Evolutionary conservation across 2,329 filamentous ascomycete genomes (phyloP).

Genomic region (Ophiostoma perfectum): DNA sequence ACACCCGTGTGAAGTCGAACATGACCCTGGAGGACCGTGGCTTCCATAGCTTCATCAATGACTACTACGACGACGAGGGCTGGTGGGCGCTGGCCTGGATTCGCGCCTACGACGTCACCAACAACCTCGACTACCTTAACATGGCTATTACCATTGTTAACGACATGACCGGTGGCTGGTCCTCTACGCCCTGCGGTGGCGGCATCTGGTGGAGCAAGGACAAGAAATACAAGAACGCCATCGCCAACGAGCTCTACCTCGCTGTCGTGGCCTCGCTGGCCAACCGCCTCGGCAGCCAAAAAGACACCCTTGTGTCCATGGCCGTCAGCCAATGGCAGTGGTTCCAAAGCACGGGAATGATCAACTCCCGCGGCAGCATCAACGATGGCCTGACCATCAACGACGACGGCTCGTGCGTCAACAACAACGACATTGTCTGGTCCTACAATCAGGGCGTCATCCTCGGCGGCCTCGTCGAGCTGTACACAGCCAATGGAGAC

Average conservation of each 20-base stretch:
- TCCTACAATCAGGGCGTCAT: conserved; percentile 55
- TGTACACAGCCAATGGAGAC: conserved; percentile 37
- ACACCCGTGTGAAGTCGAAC: conserved; percentile 28
- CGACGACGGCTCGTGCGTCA: conserved; percentile 42
- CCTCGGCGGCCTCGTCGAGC: conserved; percentile 48
- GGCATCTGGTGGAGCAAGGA: conserved; percentile 56
- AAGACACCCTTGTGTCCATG: conserved; percentile 38
- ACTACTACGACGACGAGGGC: conserved; percentile 56
- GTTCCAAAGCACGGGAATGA: conserved; percentile 47
- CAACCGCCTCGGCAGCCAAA: conserved; percentile 35
- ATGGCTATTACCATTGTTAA: conserved; percentile 49
- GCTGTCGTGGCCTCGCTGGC: conserved; percentile 49
- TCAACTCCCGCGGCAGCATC: conserved; percentile 45
- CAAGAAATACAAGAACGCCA: conserved; percentile 46
- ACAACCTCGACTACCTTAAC: conserved; percentile 43
- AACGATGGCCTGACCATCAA: conserved; percentile 47
- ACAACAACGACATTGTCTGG: conserved; percentile 44
- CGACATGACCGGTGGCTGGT: conserved; percentile 42
- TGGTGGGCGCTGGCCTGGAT: conserved; percentile 60
- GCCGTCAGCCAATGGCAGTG: conserved; percentile 48
- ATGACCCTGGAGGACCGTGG: conserved; percentile 32
- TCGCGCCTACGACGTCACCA: conserved; percentile 47
- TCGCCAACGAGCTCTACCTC: conserved; percentile 54
- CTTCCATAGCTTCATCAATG: conserved; percentile 47
- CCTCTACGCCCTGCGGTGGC: conserved; percentile 42